Evolutionary conservation across 208 protist species (phyloP).

Genomic region (Trypanosoma melophagium): DNA sequence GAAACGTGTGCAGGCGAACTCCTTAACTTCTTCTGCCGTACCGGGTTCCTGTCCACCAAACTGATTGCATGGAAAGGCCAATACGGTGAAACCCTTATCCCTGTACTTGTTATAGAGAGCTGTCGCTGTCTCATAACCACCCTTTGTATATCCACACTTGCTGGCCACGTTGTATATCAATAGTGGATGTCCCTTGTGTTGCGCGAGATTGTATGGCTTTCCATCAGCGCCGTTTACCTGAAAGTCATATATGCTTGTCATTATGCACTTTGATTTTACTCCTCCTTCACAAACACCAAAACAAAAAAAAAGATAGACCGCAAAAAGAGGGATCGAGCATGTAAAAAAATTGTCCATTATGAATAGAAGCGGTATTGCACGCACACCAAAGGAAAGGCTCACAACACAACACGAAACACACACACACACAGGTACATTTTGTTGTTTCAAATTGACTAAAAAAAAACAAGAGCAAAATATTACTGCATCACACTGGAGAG

Average conservation of each 20-base stretch:
- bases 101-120: constrained; percentile 89
- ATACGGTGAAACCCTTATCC: constrained; percentile 75
- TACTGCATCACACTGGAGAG: no score
- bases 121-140: constrained; percentile 74
- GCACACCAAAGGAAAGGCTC: no score
- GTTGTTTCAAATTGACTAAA: no score
- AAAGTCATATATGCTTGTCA: constrained; percentile 31
- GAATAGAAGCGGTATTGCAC: no score
- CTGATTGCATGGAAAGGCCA: constrained; percentile 94
- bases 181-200: constrained; percentile 36
- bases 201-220: constrained; percentile 32
- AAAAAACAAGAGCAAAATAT: no score
- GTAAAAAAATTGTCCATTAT: no score
- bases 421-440: no score
- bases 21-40: constrained; percentile 34
- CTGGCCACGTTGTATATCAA: constrained; percentile 36
- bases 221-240: constrained; percentile 29
- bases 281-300: no score
- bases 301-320: no score
- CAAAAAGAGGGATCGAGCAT: no score
- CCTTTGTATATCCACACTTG: constrained; percentile 86
- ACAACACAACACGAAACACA: no score
- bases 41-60: constrained; percentile 68
- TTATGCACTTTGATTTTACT: no score
- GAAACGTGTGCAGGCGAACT: constrained; percentile 43